Evolutionary conservation across 495 filamentous ascomycete genomes (phyloP).

Genomic region (Chaetomium cochliodes): DNA sequence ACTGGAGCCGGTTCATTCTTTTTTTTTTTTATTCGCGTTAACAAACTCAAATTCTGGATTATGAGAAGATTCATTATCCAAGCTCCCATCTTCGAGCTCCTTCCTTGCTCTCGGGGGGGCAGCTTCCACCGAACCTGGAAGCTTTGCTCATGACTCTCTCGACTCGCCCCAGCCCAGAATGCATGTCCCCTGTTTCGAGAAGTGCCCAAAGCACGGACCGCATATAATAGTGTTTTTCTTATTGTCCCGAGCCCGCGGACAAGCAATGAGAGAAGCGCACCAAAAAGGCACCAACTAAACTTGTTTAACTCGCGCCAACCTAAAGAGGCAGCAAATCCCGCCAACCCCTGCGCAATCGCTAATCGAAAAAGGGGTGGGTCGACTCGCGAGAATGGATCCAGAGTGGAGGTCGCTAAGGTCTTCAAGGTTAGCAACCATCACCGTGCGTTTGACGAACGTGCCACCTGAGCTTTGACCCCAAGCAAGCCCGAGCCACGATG

Average conservation of each 20-base stretch:
- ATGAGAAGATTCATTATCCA: neutral
- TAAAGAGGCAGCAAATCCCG: neutral
- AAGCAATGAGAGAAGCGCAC: neutral
- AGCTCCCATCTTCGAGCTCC: neutral
- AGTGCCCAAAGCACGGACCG: slow-evolving; percentile 1
- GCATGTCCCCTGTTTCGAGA: neutral
- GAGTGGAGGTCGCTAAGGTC: slow-evolving; percentile 5
- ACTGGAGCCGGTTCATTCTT: neutral
- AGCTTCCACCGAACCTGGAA: neutral
- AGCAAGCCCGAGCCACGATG: neutral
- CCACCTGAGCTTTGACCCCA: slow-evolving; percentile 14
- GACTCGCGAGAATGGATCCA: neutral
- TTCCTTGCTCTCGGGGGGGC: neutral
- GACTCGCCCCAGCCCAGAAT: neutral
- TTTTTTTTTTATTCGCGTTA: neutral
- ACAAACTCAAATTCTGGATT: neutral
- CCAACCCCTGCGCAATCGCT: slow-evolving; percentile 9
- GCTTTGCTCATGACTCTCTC: neutral
- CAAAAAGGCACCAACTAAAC: neutral
- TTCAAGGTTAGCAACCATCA: slow-evolving; percentile 13
- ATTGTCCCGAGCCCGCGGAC: neutral
- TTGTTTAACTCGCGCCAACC: neutral
- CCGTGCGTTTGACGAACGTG: slow-evolving; percentile 7
- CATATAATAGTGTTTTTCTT: neutral
- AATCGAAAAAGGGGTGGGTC: slow-evolving; percentile 21